Percentiles rank a stretch among this genome's conserved stretches.
Evolutionary conservation across 2,329 filamentous ascomycete species (phyloP).

Genomic region (Decorospora gaudefroyi): DNA sequence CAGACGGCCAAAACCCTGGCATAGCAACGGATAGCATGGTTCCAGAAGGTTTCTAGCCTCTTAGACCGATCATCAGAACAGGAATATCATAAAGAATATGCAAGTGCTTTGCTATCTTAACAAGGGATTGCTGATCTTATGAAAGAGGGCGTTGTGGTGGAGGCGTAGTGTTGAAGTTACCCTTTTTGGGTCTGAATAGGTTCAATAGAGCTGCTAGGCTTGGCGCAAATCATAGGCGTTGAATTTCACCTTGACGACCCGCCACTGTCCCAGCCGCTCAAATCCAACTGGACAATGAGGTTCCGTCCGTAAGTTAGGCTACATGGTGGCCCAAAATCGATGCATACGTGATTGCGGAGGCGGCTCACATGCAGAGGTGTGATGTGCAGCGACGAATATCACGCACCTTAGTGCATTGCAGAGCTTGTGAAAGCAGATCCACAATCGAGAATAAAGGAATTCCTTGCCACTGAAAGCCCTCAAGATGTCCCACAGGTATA

Average conservation of each 20-base stretch:
- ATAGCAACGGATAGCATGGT: constrained; percentile 4
- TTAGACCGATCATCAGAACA: constrained; percentile 7
- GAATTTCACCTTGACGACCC: not conserved
- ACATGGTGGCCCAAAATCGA: not conserved
- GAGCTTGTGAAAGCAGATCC: too few species aligned
- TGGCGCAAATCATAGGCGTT: constrained; percentile 16
- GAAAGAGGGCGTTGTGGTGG: constrained; percentile 17
- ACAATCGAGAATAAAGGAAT: too few species aligned
- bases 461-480: too few species aligned
- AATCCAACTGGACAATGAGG: not conserved
- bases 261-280: not conserved
- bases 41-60: constrained; percentile 11
- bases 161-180: constrained; percentile 18
- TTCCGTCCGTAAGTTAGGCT: not conserved
- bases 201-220: constrained; percentile 29
- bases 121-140: constrained; percentile 21
- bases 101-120: constrained; percentile 4
- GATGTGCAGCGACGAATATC: not conserved
- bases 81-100: constrained; percentile 18
- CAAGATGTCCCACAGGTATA: too few species aligned
- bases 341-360: not conserved
- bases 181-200: constrained; percentile 39
- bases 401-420: too few species aligned
- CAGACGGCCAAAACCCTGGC: constrained; percentile 1
- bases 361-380: constrained; percentile 2